Percentiles rank a stretch among this genome's conserved stretches.
phyloP scores from a whole-genome alignment of 139 green algal species.

The Tetradesmus obliquus region DNA sequence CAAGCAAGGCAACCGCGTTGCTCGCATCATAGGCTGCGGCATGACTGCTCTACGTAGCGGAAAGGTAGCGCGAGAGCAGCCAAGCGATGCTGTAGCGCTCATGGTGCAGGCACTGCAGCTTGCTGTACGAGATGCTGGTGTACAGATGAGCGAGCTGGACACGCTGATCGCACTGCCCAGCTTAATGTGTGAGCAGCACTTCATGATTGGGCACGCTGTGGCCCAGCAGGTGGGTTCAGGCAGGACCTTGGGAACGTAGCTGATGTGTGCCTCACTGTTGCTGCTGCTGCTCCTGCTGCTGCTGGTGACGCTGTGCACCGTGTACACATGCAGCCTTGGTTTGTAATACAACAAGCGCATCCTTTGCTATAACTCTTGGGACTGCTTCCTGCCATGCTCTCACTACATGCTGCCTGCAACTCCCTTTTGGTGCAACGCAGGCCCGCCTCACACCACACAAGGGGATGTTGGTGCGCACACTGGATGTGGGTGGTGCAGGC shows the following conservation, averaged over 20 bases:
- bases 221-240: conserved; percentile 7
- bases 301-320: too few relatives aligned
- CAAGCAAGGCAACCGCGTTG: not conserved
- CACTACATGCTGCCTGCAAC: not conserved
- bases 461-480: conserved; percentile 22
- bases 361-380: too few relatives aligned
- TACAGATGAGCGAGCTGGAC: conserved; percentile 18
- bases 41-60: conserved; percentile 18
- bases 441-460: conserved; percentile 12
- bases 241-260: not conserved
- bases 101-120: conserved; percentile 28
- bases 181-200: conserved; percentile 45
- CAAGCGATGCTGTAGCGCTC: conserved; percentile 1
- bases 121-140: conserved; percentile 17
- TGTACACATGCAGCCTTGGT: too few relatives aligned
- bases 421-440: not conserved
- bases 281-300: not conserved
- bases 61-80: not conserved
- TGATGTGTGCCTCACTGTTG: not conserved
- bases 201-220: conserved; percentile 48
- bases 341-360: too few relatives aligned
- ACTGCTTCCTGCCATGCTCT: too few relatives aligned
- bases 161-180: conserved; percentile 38
- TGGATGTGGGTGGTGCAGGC: conserved; percentile 45
- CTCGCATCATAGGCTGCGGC: conserved; percentile 34